phyloP scores from a whole-genome alignment of 2,329 filamentous ascomycete species.

The Nannizziopsis barbatae region DNA sequence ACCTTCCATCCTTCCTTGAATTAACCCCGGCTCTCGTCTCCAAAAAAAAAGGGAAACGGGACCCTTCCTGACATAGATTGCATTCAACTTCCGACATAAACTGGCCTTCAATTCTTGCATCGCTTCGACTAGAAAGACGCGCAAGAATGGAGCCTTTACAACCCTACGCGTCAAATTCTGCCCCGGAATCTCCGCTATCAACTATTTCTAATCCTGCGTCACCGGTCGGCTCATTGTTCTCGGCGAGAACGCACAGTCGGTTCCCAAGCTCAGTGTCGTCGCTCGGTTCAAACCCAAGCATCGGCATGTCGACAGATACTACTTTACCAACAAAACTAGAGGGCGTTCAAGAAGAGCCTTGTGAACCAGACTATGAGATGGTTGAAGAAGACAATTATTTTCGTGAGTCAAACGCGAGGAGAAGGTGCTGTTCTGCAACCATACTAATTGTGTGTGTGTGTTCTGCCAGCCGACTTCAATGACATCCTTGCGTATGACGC shows the following conservation, averaged over 20 bases:
- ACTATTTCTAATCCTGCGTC: conserved; percentile 29
- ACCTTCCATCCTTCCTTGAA: too few species aligned
- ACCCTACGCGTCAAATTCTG: conserved; percentile 14
- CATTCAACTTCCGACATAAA: not conserved
- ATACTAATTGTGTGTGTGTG: conserved; percentile 11
- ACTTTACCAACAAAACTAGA: conserved; percentile 58
- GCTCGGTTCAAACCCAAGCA: conserved; percentile 49
- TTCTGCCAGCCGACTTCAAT: conserved; percentile 28
- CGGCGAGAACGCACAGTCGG: conserved; percentile 29
- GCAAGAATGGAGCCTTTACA: conserved; percentile 20
- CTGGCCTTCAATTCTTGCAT: conserved; percentile 20
- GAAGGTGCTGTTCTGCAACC: not conserved
- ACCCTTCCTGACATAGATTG: not conserved
- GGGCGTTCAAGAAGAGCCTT: conserved; percentile 73
- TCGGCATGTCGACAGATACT: conserved; percentile 39
- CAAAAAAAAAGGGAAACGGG: not conserved
- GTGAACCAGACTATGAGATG: conserved; percentile 50
- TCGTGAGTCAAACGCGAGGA: conserved; percentile 46
- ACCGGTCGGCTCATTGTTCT: conserved; percentile 33
- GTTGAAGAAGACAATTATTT: conserved; percentile 53
- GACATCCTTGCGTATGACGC: conserved; percentile 20
- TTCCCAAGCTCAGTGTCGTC: conserved; percentile 64
- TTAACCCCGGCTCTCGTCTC: not conserved
- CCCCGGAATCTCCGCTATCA: conserved; percentile 25
- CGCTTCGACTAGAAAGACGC: conserved; percentile 24